phyloP scores from a whole-genome alignment of 2,329 filamentous ascomycete species.

The Xylariaceae sp. region DNA sequence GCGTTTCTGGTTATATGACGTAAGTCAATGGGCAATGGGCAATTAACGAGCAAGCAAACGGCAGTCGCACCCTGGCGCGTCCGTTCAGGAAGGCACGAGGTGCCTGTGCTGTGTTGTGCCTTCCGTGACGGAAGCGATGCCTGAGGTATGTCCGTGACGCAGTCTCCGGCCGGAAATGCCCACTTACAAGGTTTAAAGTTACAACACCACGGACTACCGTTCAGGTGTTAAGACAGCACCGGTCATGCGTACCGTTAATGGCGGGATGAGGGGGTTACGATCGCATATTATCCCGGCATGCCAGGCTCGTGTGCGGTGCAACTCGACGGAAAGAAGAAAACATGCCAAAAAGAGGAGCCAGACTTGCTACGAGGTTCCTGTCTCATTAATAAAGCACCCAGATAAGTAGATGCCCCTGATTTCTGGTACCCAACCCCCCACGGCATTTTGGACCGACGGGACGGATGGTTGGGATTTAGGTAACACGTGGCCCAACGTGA shows the following conservation, averaged over 20 bases:
- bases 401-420: slow-evolving; percentile 1
- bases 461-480: slow-evolving; percentile 1
- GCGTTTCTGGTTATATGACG: neutral
- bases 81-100: too few relatives aligned
- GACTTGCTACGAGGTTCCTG: neutral
- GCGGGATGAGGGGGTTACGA: neutral
- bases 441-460: slow-evolving; percentile 1
- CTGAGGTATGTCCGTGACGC: neutral
- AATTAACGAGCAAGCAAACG: neutral
- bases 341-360: neutral
- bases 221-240: neutral
- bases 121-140: too few relatives aligned
- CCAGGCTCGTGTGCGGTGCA: neutral
- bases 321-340: neutral
- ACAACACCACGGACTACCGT: too few relatives aligned
- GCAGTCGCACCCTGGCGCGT: too few relatives aligned
- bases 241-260: neutral
- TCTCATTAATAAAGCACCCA: neutral
- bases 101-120: too few relatives aligned
- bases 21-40: neutral
- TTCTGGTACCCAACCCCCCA: slow-evolving; percentile 6
- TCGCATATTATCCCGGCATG: neutral
- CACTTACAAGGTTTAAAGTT: too few relatives aligned
- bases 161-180: too few relatives aligned
- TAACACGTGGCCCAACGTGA: slow-evolving; percentile 17